Percentiles rank a stretch among this genome's conserved stretches.
These are phyloP conservation scores for Vachellia pachyceras DNA, from an alignment of 306 rosid genomes.

Conservation along the genomic window DNA sequence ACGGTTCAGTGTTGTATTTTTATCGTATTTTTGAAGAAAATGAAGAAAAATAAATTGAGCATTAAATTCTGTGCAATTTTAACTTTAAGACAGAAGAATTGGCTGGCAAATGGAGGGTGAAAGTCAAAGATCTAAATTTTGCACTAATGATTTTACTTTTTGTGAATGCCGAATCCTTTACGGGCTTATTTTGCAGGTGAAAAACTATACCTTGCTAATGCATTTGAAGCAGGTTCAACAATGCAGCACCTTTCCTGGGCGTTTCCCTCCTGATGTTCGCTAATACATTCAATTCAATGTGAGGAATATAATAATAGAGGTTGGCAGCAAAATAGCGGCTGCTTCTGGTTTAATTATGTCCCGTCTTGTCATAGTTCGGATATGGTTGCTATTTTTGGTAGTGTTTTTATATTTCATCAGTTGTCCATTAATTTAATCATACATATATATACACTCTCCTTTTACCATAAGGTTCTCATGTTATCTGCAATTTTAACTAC, in stretches of 20 bases:
- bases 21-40: too few species aligned
- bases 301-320: constrained; percentile 32
- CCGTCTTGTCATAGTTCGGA: constrained; percentile 35
- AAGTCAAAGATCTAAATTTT: constrained; percentile 14
- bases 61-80: background rate
- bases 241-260: constrained; percentile 79
- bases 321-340: background rate
- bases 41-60: background rate
- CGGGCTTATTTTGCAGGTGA: constrained; percentile 63
- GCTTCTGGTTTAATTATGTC: constrained; percentile 27
- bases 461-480: too few species aligned
- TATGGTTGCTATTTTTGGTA: constrained; percentile 22
- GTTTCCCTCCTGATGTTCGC: constrained; percentile 85
- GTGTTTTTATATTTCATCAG: constrained; percentile 32
- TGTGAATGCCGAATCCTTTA: constrained; percentile 21
- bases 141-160: background rate
- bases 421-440: constrained; percentile 38
- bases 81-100: background rate
- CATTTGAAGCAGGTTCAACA: constrained; percentile 95
- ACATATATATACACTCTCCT: constrained; percentile 17
- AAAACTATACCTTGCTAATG: constrained; percentile 91
- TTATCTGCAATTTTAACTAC: too few species aligned
- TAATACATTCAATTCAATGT: constrained; percentile 33
- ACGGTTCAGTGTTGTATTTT: too few species aligned
- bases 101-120: background rate